Conservation (phyloP, 2,329 filamentous ascomycete genomes). For the Alternaria sp. region DNA sequence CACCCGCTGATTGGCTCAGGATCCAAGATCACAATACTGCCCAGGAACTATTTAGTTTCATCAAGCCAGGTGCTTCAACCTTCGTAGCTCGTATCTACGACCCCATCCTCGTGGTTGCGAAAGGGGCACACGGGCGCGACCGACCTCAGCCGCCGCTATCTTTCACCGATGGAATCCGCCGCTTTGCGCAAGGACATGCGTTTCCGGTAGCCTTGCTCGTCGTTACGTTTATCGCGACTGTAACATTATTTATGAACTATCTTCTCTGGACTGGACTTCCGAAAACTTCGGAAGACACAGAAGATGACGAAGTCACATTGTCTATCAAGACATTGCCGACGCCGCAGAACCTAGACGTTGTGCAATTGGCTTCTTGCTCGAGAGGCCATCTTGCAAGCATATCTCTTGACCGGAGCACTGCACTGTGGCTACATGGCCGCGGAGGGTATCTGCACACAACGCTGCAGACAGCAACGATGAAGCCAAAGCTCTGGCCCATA, state of each 20-base stretch:
- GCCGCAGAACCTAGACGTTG: slow-evolving; percentile 73
- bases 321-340: slow-evolving; percentile 66
- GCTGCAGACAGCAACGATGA: slow-evolving; percentile 42
- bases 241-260: slow-evolving; percentile 76
- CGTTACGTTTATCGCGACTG: slow-evolving; percentile 66
- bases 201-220: slow-evolving; percentile 69
- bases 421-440: slow-evolving; percentile 61
- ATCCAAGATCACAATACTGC: slow-evolving; percentile 82
- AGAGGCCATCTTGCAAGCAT: slow-evolving; percentile 72
- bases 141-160: slow-evolving; percentile 56
- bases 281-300: slow-evolving; percentile 52
- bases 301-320: slow-evolving; percentile 61
- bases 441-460: slow-evolving; percentile 38
- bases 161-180: slow-evolving; percentile 59
- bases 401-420: slow-evolving; percentile 72
- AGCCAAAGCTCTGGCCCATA: slow-evolving; percentile 54
- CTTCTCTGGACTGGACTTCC: slow-evolving; percentile 70
- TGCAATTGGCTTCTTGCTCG: slow-evolving; percentile 66
- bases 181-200: slow-evolving; percentile 69
- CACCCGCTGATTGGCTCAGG: slow-evolving; percentile 77
- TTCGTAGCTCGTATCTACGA: slow-evolving; percentile 78
- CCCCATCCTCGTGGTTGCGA: slow-evolving; percentile 74
- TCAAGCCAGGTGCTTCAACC: slow-evolving; percentile 74
- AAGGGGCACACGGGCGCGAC: slow-evolving; percentile 70
- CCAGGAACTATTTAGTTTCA: slow-evolving; percentile 75